Conservation (phyloP, 805 yeast species). For the Metschnikowia orientalis region DNA sequence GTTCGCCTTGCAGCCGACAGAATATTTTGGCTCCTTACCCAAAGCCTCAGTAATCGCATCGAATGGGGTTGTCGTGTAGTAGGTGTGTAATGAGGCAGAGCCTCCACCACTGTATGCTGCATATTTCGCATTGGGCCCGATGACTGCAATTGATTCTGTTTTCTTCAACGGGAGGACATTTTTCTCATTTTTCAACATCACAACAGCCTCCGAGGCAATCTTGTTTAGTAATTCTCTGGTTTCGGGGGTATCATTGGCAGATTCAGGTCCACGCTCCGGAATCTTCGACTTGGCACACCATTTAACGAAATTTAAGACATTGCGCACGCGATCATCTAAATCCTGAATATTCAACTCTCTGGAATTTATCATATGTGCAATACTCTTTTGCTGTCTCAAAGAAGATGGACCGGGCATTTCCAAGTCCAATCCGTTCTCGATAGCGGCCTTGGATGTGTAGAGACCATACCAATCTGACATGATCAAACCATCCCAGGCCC, state of each 20-base stretch:
- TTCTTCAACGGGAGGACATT: constrained; percentile 44
- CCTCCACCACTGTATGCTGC: constrained; percentile 60
- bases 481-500: constrained; percentile 31
- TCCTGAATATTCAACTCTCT: constrained; percentile 24
- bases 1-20: constrained; percentile 34
- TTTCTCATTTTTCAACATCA: constrained; percentile 52
- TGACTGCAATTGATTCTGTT: constrained; percentile 41
- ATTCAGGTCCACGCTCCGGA: constrained; percentile 22
- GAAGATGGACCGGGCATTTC: constrained; percentile 35
- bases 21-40: constrained; percentile 23
- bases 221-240: constrained; percentile 20
- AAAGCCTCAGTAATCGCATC: constrained; percentile 40
- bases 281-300: constrained; percentile 21
- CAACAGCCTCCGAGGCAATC: constrained; percentile 44
- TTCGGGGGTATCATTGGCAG: constrained; percentile 22
- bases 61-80: constrained; percentile 45
- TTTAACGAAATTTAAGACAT: constrained; percentile 25
- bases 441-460: constrained; percentile 25
- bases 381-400: constrained; percentile 17
- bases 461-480: constrained; percentile 35
- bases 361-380: constrained; percentile 23
- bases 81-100: constrained; percentile 49
- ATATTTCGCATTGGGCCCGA: constrained; percentile 56
- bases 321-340: constrained; percentile 27
- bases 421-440: constrained; percentile 29